phyloP scores from a whole-genome alignment of 805 yeast species.

The Ogataea parapolymorpha region DNA sequence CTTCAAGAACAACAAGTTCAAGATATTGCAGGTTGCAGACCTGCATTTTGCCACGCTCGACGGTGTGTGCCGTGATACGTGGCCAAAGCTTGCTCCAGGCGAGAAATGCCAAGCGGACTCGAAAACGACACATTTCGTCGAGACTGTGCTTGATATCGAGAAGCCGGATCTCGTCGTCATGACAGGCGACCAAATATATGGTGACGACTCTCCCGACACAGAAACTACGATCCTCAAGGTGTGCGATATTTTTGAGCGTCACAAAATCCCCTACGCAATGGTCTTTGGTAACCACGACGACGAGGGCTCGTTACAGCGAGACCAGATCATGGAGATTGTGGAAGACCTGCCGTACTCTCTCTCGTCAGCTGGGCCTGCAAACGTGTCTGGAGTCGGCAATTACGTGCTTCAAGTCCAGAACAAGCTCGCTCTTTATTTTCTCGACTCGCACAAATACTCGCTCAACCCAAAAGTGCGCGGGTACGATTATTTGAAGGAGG shows the following conservation, averaged over 20 bases:
- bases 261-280: slow-evolving; percentile 78
- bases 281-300: slow-evolving; percentile 94
- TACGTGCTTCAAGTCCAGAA: slow-evolving; percentile 55
- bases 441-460: slow-evolving; percentile 83
- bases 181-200: slow-evolving; percentile 91
- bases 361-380: slow-evolving; percentile 59
- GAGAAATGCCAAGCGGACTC: slow-evolving; percentile 73
- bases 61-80: slow-evolving; percentile 77
- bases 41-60: slow-evolving; percentile 83
- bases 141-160: slow-evolving; percentile 65
- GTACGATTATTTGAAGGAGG: slow-evolving; percentile 72
- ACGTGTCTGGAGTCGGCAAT: slow-evolving; percentile 81
- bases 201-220: slow-evolving; percentile 74
- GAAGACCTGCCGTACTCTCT: slow-evolving; percentile 64
- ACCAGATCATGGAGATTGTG: slow-evolving; percentile 56
- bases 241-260: slow-evolving; percentile 59
- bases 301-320: slow-evolving; percentile 67
- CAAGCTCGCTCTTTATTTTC: slow-evolving; percentile 61
- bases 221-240: slow-evolving; percentile 80
- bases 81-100: slow-evolving; percentile 40
- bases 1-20: slow-evolving; percentile 42
- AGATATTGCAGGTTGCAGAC: slow-evolving; percentile 87
- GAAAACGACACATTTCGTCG: slow-evolving; percentile 60
- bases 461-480: slow-evolving; percentile 67
- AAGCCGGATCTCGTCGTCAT: slow-evolving; percentile 80